Base-by-base conservation (phyloP, 2,329 filamentous ascomycete species). In the Alternaria infectoria region DNA sequence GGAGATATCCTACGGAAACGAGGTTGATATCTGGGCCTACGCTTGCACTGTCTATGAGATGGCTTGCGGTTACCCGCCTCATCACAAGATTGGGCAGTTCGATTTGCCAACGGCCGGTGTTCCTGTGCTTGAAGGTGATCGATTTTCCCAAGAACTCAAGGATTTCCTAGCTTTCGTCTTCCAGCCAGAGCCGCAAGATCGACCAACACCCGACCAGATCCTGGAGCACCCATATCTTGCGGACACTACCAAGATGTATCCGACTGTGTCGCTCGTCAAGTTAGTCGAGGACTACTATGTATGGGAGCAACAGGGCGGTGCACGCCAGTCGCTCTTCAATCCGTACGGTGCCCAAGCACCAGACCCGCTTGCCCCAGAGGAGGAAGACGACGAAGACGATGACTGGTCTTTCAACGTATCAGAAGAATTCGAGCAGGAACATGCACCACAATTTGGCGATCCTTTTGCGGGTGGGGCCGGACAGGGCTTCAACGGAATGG, bases 21-120 rank as follows among this genome's bases (percentile, higher is more conserved):
- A 86, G 59, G 80, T 86, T 46, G 92, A 96, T 71, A 93, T 94
- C 54, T 96, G 93, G 92, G 91, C 92, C 3, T 93, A 93, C 75
- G 93, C 92, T 2, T 91, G 91, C 65, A 91, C 93, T 77, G 85
- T 93, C 2, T 93, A 88, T 72, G 92, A 96, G 78, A 92, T 95
- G 78, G 91, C 92, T 1, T 93, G 90, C 5, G 92, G 92, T 1
- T 82, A 90, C 17, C 91, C 92, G 3, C 92, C 92, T 0, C 91
- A 91, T 68, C 88, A 87, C 45, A 70, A 67, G 21, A 75, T 69
- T 11, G 62, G 67, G n/a, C 73, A 73, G 21, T 72, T 69, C 15
- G 70, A 78, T 11, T 65, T 79, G 5, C 50, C 87, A 83, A 64
- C 83, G 83, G 68, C 76, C 67, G 66, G 78, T 72, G 69, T 84